Base-by-base conservation (phyloP, 768 basidiomycete species). In the Boletus sp. region DNA sequence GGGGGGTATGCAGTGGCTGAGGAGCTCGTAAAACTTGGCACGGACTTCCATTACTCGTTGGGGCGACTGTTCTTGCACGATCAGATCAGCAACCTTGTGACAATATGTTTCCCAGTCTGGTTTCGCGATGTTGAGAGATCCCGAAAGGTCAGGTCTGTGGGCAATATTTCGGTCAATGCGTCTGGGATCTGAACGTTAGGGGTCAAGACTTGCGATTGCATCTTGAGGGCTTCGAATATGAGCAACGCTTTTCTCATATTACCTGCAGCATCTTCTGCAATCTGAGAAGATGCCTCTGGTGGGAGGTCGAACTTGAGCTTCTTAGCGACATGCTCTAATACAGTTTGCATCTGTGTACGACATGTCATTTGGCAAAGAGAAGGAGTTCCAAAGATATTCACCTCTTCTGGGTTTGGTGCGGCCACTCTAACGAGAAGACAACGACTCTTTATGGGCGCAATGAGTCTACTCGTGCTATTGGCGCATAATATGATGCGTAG, bases 61-160 rank as follows among this genome's bases (percentile, higher is more conserved):
- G 18, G 97, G 94, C 30, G 86, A 84, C 74, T 99, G 97, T 65
- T 97, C 93, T 58, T 83, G 79, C 17, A 98, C 76, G 60, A 99
- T 94, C 66, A 91, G 75, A 70, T 95, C 93, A 14, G 90, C 94
- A 11, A 98, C 87, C 69, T 94, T 93, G 63, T 87, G 80, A 63
- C 95, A 97, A 69, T 97, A 99, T 11, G 90, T 91, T 72, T 99
- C 97, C 97, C 97, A 99, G 68, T 99, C 97, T n/a, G 97, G 94
- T 73, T 98, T 94, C 14, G 94, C 93, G 55, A 96, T 93, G 35
- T 82, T 80, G 55, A 94, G 74, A 39, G 89, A 76, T 33, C 90
- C 90, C 5, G 85, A 82, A 39, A 96, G 79, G 70, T 94, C 90
- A n/a, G 91, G 89, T 54, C 91, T 93, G 64, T 12, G 47, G 56